These are phyloP conservation scores for Cardamine chenopodiifolia DNA, from an alignment of 345 rosid genomes.

Conservation along the genomic window DNA sequence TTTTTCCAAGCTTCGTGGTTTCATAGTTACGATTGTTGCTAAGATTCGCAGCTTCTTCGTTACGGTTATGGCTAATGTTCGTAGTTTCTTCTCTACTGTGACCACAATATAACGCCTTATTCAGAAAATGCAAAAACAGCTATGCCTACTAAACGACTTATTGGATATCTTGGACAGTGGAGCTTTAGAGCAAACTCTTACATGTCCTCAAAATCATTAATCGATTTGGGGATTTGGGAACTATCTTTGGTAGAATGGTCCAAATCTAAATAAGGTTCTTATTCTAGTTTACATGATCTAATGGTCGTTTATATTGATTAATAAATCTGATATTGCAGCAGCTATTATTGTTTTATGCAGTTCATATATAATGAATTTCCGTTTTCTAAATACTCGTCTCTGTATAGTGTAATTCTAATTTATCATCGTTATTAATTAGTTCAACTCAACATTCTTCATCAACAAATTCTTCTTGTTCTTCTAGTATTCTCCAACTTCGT, in stretches of 20 bases:
- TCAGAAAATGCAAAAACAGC: not conserved
- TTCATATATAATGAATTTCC: not conserved
- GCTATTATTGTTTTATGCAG: not conserved
- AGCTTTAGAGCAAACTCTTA: not conserved
- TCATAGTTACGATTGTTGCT: not conserved
- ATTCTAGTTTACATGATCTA: not conserved
- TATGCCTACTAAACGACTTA: not conserved
- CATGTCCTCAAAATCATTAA: not conserved
- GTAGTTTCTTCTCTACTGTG: not conserved
- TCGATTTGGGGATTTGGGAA: not conserved
- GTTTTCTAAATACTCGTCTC: too few species aligned
- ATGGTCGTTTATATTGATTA: not conserved
- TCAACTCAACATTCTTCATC: too few species aligned
- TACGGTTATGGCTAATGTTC: not conserved
- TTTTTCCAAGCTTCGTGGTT: not conserved
- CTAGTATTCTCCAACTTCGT: too few species aligned
- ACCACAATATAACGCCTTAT: not conserved
- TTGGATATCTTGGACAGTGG: not conserved
- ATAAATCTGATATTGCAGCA: not conserved
- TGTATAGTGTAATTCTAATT: too few species aligned
- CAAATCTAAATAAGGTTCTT: not conserved
- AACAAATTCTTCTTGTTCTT: too few species aligned
- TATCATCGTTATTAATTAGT: too few species aligned
- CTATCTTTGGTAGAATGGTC: not conserved
- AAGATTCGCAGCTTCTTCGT: not conserved